These are phyloP conservation scores for Talaromyces sp. DNA, from an alignment of 2,329 filamentous ascomycete genomes.

Conservation along the genomic window DNA sequence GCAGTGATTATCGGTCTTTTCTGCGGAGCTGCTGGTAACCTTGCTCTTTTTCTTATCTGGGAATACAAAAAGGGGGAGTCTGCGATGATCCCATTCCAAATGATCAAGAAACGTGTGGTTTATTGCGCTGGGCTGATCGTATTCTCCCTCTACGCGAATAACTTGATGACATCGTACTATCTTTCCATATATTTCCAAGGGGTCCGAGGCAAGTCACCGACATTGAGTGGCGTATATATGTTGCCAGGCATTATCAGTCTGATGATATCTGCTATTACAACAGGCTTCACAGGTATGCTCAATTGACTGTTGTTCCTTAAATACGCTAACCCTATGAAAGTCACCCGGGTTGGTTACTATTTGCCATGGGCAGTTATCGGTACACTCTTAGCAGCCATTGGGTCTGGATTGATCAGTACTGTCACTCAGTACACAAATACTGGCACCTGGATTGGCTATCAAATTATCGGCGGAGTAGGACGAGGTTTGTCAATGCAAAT, in stretches of 20 bases:
- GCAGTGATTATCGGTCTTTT: conserved; percentile 30
- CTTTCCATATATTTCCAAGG: conserved; percentile 2
- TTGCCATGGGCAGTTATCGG: conserved; percentile 1
- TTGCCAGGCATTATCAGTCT: neutral
- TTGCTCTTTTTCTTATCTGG: conserved; percentile 29
- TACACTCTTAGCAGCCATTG: neutral
- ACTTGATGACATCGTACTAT: neutral
- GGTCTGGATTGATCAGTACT: conserved; percentile 1
- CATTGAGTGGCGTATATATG: neutral
- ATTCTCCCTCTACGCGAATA: conserved; percentile 1
- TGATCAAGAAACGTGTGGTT: neutral
- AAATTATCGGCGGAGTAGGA: neutral
- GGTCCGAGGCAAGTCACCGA: neutral
- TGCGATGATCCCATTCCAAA: conserved; percentile 31
- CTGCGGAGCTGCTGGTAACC: conserved; percentile 20
- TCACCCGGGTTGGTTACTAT: neutral
- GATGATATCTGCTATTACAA: neutral
- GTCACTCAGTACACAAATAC: neutral
- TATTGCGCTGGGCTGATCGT: neutral
- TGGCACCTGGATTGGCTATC: neutral
- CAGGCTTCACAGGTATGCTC: neutral
- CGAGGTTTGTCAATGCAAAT: neutral
- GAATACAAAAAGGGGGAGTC: conserved; percentile 27
- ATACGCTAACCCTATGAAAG: neutral
- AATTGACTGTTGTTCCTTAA: neutral